A percentile compares a stretch with the other conserved stretches of the same genome.
Conservation (phyloP, 495 filamentous ascomycete species). For the Penicillium tannophilum region DNA sequence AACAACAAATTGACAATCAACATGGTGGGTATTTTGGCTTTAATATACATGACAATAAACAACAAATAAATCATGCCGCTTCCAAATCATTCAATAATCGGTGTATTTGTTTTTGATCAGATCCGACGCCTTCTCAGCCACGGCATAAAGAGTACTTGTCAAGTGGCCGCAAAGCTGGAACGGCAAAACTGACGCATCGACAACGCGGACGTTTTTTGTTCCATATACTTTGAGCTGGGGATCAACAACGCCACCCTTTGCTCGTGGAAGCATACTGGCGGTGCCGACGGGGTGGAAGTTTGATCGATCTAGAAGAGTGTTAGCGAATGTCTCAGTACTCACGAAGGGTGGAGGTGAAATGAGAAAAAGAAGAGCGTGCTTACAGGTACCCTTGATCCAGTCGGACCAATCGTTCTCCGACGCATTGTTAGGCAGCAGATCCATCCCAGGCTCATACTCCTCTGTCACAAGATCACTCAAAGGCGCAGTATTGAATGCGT, state of each 20-base stretch:
- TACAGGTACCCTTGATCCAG: constrained; percentile 28
- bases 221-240: constrained; percentile 50
- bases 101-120: constrained; percentile 34
- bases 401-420: constrained; percentile 18
- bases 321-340: not conserved
- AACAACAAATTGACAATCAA: not conserved
- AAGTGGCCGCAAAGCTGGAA: constrained; percentile 56
- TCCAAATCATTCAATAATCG: not conserved
- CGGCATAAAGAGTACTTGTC: constrained; percentile 56
- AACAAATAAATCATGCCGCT: not conserved
- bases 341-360: constrained; percentile 16
- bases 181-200: constrained; percentile 61
- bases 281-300: constrained; percentile 50
- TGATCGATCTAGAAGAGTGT: constrained; percentile 31
- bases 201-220: constrained; percentile 46
- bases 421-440: constrained; percentile 20
- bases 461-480: constrained; percentile 22
- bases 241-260: constrained; percentile 53
- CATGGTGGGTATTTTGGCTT: not conserved
- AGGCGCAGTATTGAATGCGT: constrained; percentile 17
- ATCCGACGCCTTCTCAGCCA: constrained; percentile 59
- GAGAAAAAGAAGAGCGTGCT: constrained; percentile 8
- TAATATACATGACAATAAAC: not conserved
- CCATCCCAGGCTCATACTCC: constrained; percentile 22
- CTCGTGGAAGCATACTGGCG: constrained; percentile 56